Evolutionary conservation across 495 filamentous ascomycete species (phyloP).

Genomic region (Talaromyces proteolyticus): DNA sequence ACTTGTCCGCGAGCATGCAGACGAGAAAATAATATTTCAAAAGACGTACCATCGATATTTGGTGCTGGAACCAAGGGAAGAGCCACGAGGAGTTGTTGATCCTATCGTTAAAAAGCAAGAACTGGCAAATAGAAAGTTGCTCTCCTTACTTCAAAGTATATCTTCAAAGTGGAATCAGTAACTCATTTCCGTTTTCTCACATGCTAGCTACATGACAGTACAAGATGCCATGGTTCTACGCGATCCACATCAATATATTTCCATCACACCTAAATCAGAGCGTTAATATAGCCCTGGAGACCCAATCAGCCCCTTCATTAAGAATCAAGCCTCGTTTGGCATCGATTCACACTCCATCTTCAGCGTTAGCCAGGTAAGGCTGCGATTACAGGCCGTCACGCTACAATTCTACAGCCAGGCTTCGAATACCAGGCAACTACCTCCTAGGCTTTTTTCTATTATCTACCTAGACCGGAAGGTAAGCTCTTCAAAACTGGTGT

Average conservation of each 20-base stretch:
- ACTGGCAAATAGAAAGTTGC: conserved; percentile 48
- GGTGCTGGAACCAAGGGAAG: conserved; percentile 77
- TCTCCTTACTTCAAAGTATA: conserved; percentile 47
- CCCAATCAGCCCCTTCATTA: not conserved
- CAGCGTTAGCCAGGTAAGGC: too few species aligned
- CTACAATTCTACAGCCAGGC: not conserved
- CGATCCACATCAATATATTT: not conserved
- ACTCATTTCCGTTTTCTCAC: too few species aligned
- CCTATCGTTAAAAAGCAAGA: conserved; percentile 46
- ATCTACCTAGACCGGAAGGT: not conserved
- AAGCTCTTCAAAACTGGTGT: not conserved
- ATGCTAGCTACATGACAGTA: too few species aligned
- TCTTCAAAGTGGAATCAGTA: conserved; percentile 39
- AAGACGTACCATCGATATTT: conserved; percentile 78
- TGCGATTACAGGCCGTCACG: too few species aligned
- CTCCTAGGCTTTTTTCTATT: not conserved
- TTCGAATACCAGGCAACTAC: not conserved
- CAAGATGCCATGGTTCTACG: not conserved
- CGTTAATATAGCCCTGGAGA: not conserved
- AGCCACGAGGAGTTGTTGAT: conserved; percentile 16
- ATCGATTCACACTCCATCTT: not conserved
- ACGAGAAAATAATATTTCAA: conserved; percentile 73
- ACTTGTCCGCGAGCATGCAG: conserved; percentile 71
- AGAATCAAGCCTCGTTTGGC: not conserved
- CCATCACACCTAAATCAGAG: not conserved